Conservation (phyloP, 345 rosid species). For the Psidium guajava region DNA sequence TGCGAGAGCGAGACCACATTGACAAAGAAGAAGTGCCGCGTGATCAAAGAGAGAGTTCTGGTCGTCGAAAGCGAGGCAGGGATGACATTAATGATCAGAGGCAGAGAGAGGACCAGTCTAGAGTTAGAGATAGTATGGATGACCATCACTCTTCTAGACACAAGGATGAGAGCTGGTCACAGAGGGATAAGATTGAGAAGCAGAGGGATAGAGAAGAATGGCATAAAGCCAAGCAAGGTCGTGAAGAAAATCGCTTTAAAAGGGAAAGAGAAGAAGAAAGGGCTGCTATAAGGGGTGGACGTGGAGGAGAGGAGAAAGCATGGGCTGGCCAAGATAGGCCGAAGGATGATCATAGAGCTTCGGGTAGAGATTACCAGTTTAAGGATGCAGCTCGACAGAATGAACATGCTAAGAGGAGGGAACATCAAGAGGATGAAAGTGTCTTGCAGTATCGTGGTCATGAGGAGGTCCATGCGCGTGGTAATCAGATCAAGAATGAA, state of each 20-base stretch:
- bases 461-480: slow-evolving; percentile 47
- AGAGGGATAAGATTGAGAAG: slow-evolving; percentile 67
- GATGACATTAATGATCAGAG: slow-evolving; percentile 58
- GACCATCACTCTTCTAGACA: slow-evolving; percentile 63
- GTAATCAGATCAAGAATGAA: slow-evolving; percentile 32
- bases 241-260: slow-evolving; percentile 46
- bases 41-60: slow-evolving; percentile 47
- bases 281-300: slow-evolving; percentile 38
- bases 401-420: slow-evolving; percentile 69
- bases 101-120: slow-evolving; percentile 70
- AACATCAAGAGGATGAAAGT: slow-evolving; percentile 50
- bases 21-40: slow-evolving; percentile 55
- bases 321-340: slow-evolving; percentile 39
- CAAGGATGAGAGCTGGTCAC: slow-evolving; percentile 59
- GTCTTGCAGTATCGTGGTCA: slow-evolving; percentile 47
- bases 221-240: slow-evolving; percentile 39
- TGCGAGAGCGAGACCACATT: slow-evolving; percentile 33
- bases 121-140: slow-evolving; percentile 61
- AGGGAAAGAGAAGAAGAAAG: slow-evolving; percentile 70
- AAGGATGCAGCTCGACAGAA: slow-evolving; percentile 51
- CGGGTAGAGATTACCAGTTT: slow-evolving; percentile 53
- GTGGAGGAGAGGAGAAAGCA: slow-evolving; percentile 65
- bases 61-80: slow-evolving; percentile 71
- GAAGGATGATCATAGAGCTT: slow-evolving; percentile 53
- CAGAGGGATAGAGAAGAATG: slow-evolving; percentile 63